Base-by-base conservation (phyloP, 2,329 filamentous ascomycete genomes). In the Zymoseptoria passerinii region DNA sequence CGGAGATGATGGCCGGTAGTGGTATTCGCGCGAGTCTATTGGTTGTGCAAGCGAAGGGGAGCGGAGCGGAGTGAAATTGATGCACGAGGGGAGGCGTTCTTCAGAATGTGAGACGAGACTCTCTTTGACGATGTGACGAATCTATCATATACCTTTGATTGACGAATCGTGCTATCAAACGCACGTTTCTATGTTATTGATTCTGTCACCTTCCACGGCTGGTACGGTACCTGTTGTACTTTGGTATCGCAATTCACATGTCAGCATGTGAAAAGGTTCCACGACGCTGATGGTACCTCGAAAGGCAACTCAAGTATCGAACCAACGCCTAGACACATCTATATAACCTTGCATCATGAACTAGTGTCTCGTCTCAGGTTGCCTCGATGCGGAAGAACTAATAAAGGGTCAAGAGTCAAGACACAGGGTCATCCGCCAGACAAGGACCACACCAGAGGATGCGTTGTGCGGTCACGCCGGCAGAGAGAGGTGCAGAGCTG, bases 1-100 rank as follows among this genome's bases (percentile, higher is more conserved):
- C 82, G 8, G 81, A 85, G 70, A 77, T 79, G 58, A 72, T 87
- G n/a, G 79, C 84, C 50, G 78, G 78, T 54, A 78, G 77, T 50
- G 81, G 79, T 10, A 72, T 88, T n/a, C 81, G 79, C 62, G 83
- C 85, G 0, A 90, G 87, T 71, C 74, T 91, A 27, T 75, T 91
- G 55, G 81, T 91, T 56, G 79, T 92, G 28, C 85, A 90, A 73
- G 86, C 86, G 44, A 77, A 73, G 53, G 65, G 56, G 28, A 59
- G 55, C 49, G 61, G 55, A 16, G 16, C 55, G 53, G 55, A 58
- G 56, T 57, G 58, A 57, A 54, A 56, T 56, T 53, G 50, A n/a
- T 50, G 19, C 51, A 23, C 27, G 52, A 48, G 48, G 23, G 48
- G 27, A 35, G 53, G 23, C n/a, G 16, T 44, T 44, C 35, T 44